These are phyloP conservation scores for Saccharomycopsis synnaedendra DNA, from an alignment of 805 yeast species.

Conservation along the genomic window DNA sequence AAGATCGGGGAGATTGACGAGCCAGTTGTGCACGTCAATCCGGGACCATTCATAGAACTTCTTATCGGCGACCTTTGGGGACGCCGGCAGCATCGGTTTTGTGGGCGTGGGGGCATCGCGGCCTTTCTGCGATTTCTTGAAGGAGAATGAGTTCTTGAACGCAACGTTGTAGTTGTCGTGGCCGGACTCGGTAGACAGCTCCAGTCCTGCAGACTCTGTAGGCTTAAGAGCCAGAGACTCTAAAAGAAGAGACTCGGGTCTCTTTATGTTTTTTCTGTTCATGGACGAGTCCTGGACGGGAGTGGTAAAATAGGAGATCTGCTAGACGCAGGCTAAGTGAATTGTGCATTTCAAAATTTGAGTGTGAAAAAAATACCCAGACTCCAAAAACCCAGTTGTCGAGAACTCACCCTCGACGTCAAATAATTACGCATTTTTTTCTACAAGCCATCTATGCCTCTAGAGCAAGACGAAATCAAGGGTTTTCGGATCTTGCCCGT, in stretches of 20 bases:
- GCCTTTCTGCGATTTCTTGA: conserved; percentile 6
- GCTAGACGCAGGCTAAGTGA: no score
- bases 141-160: conserved; percentile 13
- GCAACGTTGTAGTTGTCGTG: conserved; percentile 11
- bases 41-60: conserved; percentile 15
- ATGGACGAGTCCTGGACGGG: not conserved
- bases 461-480: conserved; percentile 32
- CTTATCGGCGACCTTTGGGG: conserved; percentile 14
- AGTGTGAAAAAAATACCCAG: no score
- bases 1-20: conserved; percentile 12
- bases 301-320: no score
- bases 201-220: not conserved
- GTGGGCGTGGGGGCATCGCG: not conserved
- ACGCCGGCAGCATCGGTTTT: conserved; percentile 8
- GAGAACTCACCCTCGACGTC: no score
- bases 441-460: not conserved
- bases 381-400: no score
- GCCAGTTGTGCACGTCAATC: conserved; percentile 17
- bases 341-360: no score
- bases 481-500: conserved; percentile 47
- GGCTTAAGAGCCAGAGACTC: conserved; percentile 6
- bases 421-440: no score
- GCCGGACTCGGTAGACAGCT: not conserved
- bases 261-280: conserved; percentile 15
- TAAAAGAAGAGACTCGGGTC: conserved; percentile 14